Evolutionary conservation across 352 stramenopile genomes (phyloP).

Genomic region (Detonula confervacea): DNA sequence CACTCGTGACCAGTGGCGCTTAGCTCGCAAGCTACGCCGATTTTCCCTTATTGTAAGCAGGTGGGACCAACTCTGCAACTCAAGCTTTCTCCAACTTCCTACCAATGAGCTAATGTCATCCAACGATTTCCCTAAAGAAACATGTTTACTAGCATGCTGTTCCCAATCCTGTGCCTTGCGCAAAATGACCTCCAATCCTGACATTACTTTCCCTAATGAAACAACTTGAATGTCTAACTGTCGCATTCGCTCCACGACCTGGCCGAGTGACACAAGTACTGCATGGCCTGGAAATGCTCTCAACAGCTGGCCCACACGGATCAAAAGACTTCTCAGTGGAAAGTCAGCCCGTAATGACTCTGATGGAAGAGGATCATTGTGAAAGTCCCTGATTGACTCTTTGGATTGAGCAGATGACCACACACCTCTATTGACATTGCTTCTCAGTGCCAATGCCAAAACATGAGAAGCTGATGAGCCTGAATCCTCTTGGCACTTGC

Average conservation of each 20-base stretch:
- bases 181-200: constrained; percentile 94
- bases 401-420: constrained; percentile 34
- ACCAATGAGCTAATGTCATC: constrained; percentile 92
- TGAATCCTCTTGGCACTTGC: constrained; percentile 41
- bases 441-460: constrained; percentile 76
- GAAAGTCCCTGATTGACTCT: constrained; percentile 87
- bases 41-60: constrained; percentile 91
- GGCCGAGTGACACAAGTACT: constrained; percentile 94
- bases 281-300: constrained; percentile 95
- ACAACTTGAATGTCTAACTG: constrained; percentile 80
- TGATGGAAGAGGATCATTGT: constrained; percentile 89
- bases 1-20: constrained; percentile 69
- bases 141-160: constrained; percentile 91
- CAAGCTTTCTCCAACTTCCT: constrained; percentile 96
- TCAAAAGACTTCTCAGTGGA: constrained; percentile 90
- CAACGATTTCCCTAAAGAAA: constrained; percentile 92
- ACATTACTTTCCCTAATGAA: constrained; percentile 90
- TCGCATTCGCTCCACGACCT: constrained; percentile 88
- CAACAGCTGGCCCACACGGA: constrained; percentile 91
- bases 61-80: constrained; percentile 96
- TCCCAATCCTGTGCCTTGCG: constrained; percentile 99
- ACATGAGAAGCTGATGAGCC: constrained; percentile 73
- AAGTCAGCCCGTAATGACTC: constrained; percentile 90
- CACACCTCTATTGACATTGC: constrained; percentile 38
- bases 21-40: constrained; percentile 55